A percentile compares a stretch with the other conserved stretches of the same genome.
Conservation (phyloP, 306 rosid species). For the Chamaecrista fasciculata region DNA sequence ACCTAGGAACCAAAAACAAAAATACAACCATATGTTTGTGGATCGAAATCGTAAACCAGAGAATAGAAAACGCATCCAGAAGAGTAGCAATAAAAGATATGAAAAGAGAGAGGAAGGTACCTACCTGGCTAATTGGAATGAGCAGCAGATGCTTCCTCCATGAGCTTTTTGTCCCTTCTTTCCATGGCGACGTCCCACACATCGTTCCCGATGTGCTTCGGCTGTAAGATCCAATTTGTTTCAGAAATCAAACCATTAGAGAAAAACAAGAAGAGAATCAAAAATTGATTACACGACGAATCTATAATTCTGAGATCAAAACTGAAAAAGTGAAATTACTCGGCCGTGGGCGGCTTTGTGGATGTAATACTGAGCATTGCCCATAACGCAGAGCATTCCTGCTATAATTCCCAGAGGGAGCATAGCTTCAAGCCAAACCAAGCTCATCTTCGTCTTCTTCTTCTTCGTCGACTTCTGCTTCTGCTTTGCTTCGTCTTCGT, state of each 20-base stretch:
- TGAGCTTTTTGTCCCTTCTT: conserved; percentile 85
- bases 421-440: conserved; percentile 40
- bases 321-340: conserved; percentile 32
- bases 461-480: background rate
- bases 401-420: conserved; percentile 90
- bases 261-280: too few species aligned
- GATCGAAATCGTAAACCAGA: too few species aligned
- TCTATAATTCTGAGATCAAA: background rate
- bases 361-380: conserved; percentile 80
- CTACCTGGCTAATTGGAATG: conserved; percentile 31
- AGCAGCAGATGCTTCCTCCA: conserved; percentile 47
- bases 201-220: conserved; percentile 90
- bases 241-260: background rate
- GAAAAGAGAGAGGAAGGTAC: background rate
- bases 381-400: conserved; percentile 88
- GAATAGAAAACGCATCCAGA: background rate
- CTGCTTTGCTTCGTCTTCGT: background rate
- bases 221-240: conserved; percentile 39
- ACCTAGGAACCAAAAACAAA: background rate
- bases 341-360: conserved; percentile 92
- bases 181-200: conserved; percentile 99
- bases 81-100: background rate
- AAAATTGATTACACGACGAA: background rate
- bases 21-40: background rate
- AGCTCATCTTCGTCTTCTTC: conserved; percentile 37